Evolutionary conservation across 345 rosid genomes (phyloP).

Genomic region (Arabidopsis suecica): DNA sequence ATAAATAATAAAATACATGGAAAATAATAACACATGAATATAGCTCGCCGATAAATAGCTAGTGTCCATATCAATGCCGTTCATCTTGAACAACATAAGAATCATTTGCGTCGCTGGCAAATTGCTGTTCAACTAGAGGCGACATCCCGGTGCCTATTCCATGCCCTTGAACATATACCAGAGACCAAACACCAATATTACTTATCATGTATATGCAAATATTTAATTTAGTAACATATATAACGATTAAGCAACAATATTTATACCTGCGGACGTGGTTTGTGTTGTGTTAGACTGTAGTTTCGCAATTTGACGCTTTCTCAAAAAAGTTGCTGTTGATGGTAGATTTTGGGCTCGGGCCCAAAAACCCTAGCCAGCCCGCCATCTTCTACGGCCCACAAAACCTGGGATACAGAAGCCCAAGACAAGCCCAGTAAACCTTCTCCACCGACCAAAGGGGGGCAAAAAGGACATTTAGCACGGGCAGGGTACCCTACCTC

Average conservation of each 20-base stretch:
- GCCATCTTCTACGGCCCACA: too few species aligned
- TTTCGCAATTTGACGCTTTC: not conserved
- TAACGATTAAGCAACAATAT: not conserved
- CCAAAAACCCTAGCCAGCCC: too few species aligned
- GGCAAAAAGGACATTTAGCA: too few species aligned
- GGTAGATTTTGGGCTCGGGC: too few species aligned
- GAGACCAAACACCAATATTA: not conserved
- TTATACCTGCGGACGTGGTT: not conserved
- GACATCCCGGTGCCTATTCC: slow-evolving; percentile 31
- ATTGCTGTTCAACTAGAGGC: slow-evolving; percentile 28
- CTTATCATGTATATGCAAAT: not conserved
- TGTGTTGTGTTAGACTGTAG: not conserved
- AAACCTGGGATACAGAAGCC: too few species aligned
- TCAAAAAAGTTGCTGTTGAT: too few species aligned
- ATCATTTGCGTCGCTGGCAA: slow-evolving; percentile 11
- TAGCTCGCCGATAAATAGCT: not conserved
- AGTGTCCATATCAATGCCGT: not conserved
- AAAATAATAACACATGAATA: not conserved
- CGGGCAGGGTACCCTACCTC: too few species aligned
- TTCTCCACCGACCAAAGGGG: too few species aligned
- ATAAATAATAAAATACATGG: not conserved
- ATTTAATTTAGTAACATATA: not conserved
- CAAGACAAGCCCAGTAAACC: too few species aligned
- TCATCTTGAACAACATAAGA: slow-evolving; percentile 23
- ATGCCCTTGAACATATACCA: not conserved